Evolutionary conservation across 805 yeast species (phyloP).

Genomic region (Wickerhamomyces rabaulensis): DNA sequence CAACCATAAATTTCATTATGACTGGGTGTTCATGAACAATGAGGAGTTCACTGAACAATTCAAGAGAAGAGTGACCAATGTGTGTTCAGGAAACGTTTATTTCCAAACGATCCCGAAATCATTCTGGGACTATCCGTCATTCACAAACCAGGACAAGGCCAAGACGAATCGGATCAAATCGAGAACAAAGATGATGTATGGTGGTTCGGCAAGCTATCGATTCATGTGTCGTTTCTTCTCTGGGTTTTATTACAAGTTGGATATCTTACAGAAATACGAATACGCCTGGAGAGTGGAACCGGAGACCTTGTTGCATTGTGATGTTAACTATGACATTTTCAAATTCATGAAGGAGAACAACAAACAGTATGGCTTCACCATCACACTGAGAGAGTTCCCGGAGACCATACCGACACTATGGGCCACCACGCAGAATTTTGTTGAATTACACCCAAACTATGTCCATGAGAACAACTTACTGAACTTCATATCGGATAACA

Average conservation of each 20-base stretch:
- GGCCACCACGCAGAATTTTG: constrained; percentile 42
- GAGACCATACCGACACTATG: constrained; percentile 31
- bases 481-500: constrained; percentile 43
- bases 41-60: constrained; percentile 38
- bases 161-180: constrained; percentile 23
- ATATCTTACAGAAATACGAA: constrained; percentile 39
- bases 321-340: constrained; percentile 50
- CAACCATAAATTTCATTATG: constrained; percentile 65
- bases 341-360: constrained; percentile 55
- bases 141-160: constrained; percentile 33
- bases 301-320: constrained; percentile 49
- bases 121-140: constrained; percentile 44
- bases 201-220: constrained; percentile 45
- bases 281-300: constrained; percentile 64
- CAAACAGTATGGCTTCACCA: constrained; percentile 71
- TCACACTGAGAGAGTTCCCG: constrained; percentile 65
- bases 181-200: constrained; percentile 36
- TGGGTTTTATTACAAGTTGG: constrained; percentile 51
- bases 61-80: constrained; percentile 23
- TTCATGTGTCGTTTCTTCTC: constrained; percentile 74
- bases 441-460: constrained; percentile 37
- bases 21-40: constrained; percentile 70
- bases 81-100: constrained; percentile 36
- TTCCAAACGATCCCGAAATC: constrained; percentile 39
- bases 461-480: constrained; percentile 52